phyloP scores from a whole-genome alignment of 1,284 basidiomycete species.

The Ceratobasidium sp. region DNA sequence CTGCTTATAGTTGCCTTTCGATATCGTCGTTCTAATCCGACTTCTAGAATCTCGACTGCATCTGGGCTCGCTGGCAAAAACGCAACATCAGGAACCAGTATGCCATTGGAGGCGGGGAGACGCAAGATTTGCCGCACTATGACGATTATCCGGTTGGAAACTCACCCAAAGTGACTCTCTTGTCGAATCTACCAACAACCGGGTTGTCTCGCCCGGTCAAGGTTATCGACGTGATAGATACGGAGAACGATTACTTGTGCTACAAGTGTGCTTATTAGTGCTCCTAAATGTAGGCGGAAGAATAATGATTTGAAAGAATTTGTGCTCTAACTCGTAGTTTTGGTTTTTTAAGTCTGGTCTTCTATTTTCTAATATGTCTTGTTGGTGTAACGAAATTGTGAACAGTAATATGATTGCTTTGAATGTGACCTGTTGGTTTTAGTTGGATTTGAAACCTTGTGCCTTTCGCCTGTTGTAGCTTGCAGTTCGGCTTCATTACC shows the following conservation, averaged over 20 bases:
- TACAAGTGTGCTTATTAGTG: conserved; percentile 38
- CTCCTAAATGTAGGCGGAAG: background rate
- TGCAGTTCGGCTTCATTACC: too few species aligned
- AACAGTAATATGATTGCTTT: too few species aligned
- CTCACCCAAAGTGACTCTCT: background rate
- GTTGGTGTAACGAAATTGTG: too few species aligned
- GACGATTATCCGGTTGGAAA: conserved; percentile 35
- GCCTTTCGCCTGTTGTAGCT: too few species aligned
- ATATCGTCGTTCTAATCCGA: background rate
- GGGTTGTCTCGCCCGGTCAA: background rate
- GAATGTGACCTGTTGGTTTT: too few species aligned
- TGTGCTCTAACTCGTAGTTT: too few species aligned
- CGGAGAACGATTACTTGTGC: conserved; percentile 34
- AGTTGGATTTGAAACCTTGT: too few species aligned
- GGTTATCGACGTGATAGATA: conserved; percentile 27
- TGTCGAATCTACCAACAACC: conserved; percentile 1
- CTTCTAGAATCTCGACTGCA: conserved; percentile 41
- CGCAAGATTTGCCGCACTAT: conserved; percentile 32
- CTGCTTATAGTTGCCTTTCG: background rate
- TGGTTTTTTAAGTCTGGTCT: too few species aligned
- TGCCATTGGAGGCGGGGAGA: conserved; percentile 38
- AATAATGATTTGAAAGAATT: too few species aligned
- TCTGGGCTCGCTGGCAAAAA: conserved; percentile 46
- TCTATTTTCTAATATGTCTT: too few species aligned
- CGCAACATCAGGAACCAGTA: background rate